Evolutionary conservation across 78 protist genomes (phyloP), one percentile per base, ranked within the genome.

Genomic region (Polysphondylium violaceum): DNA sequence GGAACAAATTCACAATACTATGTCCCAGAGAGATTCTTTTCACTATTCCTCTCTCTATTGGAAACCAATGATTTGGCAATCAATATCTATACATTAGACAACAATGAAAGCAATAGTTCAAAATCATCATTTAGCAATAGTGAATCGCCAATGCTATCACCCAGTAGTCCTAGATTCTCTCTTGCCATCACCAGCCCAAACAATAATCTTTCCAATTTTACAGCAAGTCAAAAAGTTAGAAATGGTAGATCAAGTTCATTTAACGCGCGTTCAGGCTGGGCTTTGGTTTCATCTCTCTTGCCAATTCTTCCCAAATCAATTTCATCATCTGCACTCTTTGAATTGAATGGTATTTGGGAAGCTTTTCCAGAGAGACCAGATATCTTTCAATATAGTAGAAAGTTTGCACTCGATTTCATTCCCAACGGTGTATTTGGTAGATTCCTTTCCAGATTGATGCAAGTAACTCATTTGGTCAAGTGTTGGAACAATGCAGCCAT

Each of bases 1-100:
- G 64, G 64, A 41, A 71, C 76, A 8, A 81, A 81, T 29, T 41
- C 89, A 3, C 68, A 35, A 19, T 81, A 81, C 50, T 72, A 64
- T 38, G 89, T 81, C 4, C 89, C 89, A 17, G 89, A 81, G 29
- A 40, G 89, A 29, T 81, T 81, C 89, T 81, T 81, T 55, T 67
- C 89, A 23, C 29, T 81, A 11, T 68, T 81, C 75, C 63, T 81
- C 5, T 67, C 78, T 21, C 35, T 81, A 27, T 41, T 81, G 29
- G 89, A 81, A 29, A 19, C 61, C 3, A 67, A 64, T 51, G 89
- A 81, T 56, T 68, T 81, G 6, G 76, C 77, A 38, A 81, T 81
- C 14, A 81, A 81, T 56, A 51, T 81, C 43, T 81, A 81, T 55
- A 43, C 88, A 27, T n/a, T 78, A 0, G 59, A 29, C 6, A 9